Conservation (phyloP, 768 basidiomycete genomes). For the Sutorius australiensis region DNA sequence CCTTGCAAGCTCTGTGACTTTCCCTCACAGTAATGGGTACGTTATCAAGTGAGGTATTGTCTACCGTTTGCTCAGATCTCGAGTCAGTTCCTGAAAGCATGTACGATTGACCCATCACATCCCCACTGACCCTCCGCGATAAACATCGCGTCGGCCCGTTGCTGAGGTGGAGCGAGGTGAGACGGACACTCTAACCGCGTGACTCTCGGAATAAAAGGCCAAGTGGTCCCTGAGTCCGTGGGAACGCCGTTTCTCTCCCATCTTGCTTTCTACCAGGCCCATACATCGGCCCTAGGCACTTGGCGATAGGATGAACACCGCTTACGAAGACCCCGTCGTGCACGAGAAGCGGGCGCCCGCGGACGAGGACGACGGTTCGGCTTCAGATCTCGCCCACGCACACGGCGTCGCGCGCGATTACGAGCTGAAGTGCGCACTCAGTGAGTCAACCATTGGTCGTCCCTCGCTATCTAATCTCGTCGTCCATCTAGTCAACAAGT, state of each 20-base stretch:
- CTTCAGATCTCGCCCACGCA: neutral
- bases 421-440: conserved; percentile 32
- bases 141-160: neutral
- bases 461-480: neutral
- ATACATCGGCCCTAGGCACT: neutral
- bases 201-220: conserved; percentile 12
- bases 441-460: conserved; percentile 16
- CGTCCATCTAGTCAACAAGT: conserved; percentile 38
- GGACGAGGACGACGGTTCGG: conserved; percentile 13
- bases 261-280: neutral
- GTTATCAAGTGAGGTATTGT: neutral
- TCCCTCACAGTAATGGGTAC: neutral
- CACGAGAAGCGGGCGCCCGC: conserved; percentile 16
- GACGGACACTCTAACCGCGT: neutral
- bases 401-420: conserved; percentile 32
- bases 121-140: neutral
- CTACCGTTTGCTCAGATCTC: neutral
- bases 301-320: conserved; percentile 5
- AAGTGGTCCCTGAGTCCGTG: conserved; percentile 1
- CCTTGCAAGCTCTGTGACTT: neutral
- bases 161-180: neutral
- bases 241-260: conserved; percentile 10
- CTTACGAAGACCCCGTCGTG: neutral
- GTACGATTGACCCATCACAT: neutral
- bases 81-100: neutral